Percentiles rank a stretch among this genome's conserved stretches.
Evolutionary conservation across 2,329 filamentous ascomycete species (phyloP).

Genomic region (Hymenoscyphus infarciens): DNA sequence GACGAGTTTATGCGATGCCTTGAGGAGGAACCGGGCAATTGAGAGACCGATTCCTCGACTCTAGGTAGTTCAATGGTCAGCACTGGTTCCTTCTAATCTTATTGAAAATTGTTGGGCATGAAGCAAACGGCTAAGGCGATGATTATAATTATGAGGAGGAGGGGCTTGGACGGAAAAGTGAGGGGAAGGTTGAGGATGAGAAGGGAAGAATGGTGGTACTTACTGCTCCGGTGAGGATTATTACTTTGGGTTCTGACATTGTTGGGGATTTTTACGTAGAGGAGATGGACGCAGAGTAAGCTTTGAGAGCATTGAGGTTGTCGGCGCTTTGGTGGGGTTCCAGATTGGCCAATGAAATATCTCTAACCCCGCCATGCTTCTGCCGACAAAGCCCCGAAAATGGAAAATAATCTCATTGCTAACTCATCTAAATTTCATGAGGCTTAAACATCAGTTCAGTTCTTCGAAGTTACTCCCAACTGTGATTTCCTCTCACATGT

Average conservation of each 20-base stretch:
- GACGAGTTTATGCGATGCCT: conserved; percentile 54
- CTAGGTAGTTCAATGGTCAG: conserved; percentile 34
- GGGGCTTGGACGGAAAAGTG: not conserved
- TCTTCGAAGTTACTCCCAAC: no score
- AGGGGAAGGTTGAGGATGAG: not conserved
- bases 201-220: not conserved
- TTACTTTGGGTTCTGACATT: conserved; percentile 55
- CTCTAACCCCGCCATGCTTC: no score
- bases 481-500: not conserved
- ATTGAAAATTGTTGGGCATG: not conserved
- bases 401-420: no score
- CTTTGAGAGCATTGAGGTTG: no score
- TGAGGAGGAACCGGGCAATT: conserved; percentile 49
- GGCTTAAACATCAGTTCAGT: no score
- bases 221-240: conserved; percentile 60
- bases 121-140: not conserved
- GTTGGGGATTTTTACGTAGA: not conserved
- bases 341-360: no score
- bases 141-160: not conserved
- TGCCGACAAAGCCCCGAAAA: no score
- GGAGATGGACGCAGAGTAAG: not conserved
- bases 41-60: conserved; percentile 61
- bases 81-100: not conserved
- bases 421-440: no score
- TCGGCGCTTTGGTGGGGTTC: no score